Evolutionary conservation across 768 basidiomycete genomes (phyloP).

Genomic region (Clavaria fumosa): DNA sequence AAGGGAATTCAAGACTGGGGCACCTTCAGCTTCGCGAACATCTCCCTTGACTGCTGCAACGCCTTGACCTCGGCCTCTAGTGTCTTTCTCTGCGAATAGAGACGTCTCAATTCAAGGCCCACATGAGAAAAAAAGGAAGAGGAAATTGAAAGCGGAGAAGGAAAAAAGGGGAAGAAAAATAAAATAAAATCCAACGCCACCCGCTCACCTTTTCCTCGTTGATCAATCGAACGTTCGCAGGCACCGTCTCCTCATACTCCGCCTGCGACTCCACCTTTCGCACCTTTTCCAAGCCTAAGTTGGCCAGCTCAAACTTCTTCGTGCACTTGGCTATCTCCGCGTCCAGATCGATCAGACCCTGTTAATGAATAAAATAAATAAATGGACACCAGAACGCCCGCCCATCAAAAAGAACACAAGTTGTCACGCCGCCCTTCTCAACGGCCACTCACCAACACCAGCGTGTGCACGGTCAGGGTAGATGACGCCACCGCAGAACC

Average conservation of each 20-base stretch:
- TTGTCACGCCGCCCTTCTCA: not conserved
- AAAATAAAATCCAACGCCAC: no score
- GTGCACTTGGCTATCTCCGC: conserved; percentile 79
- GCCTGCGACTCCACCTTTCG: conserved; percentile 53
- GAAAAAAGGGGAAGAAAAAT: no score
- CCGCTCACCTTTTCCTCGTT: conserved; percentile 78
- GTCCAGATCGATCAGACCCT: conserved; percentile 86
- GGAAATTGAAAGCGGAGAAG: no score
- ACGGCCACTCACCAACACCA: conserved; percentile 56
- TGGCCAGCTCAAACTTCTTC: conserved; percentile 72
- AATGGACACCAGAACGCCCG: no score
- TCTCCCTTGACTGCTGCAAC: conserved; percentile 51
- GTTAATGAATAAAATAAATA: conserved; percentile 1
- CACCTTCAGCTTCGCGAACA: conserved; percentile 66
- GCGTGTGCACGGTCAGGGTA: conserved; percentile 61
- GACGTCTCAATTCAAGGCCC: conserved; percentile 2
- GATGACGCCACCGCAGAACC: conserved; percentile 69
- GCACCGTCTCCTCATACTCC: conserved; percentile 70
- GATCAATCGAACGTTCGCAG: conserved; percentile 51
- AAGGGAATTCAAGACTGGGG: no score
- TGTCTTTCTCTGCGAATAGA: conserved; percentile 57
- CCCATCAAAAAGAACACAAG: no score
- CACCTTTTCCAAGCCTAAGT: conserved; percentile 61
- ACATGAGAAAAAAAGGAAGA: conserved; percentile 5
- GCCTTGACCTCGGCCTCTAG: conserved; percentile 68